These are phyloP conservation scores for Ceratobasidium sp. DNA, from an alignment of 1,284 basidiomycete genomes.

Conservation along the genomic window DNA sequence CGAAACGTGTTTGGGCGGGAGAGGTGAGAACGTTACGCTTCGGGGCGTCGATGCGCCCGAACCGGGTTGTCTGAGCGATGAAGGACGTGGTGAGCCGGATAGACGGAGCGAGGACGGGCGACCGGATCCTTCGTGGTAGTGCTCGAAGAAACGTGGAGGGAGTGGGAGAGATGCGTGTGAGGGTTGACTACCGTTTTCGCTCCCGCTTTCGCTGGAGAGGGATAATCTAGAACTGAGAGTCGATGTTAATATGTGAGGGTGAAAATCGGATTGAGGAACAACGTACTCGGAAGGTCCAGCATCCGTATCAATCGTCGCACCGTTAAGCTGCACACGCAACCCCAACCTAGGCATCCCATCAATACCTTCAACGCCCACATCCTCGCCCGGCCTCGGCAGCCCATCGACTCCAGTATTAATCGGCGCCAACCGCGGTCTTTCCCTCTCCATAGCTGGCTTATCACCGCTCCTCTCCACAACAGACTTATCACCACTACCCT, in stretches of 20 bases:
- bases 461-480: background rate
- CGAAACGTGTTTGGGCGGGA: constrained; percentile 39
- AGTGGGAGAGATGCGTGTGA: constrained; percentile 32
- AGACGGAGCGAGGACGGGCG: constrained; percentile 26
- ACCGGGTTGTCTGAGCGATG: constrained; percentile 31
- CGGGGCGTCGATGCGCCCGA: constrained; percentile 36
- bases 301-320: constrained; percentile 24
- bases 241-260: background rate
- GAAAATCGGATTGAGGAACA: background rate
- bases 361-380: background rate
- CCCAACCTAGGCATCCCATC: constrained; percentile 17
- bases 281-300: constrained; percentile 20
- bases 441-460: background rate
- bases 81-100: constrained; percentile 2
- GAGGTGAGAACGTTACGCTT: constrained; percentile 34
- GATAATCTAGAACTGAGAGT: background rate
- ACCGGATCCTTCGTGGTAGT: background rate
- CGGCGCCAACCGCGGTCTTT: background rate
- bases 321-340: constrained; percentile 33
- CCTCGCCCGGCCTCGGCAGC: background rate
- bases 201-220: background rate
- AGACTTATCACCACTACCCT: background rate
- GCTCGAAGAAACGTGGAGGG: constrained; percentile 27
- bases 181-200: constrained; percentile 15
- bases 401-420: constrained; percentile 12